phyloP scores from a whole-genome alignment of 2,329 filamentous ascomycete species.

The Penicillium sp. region DNA sequence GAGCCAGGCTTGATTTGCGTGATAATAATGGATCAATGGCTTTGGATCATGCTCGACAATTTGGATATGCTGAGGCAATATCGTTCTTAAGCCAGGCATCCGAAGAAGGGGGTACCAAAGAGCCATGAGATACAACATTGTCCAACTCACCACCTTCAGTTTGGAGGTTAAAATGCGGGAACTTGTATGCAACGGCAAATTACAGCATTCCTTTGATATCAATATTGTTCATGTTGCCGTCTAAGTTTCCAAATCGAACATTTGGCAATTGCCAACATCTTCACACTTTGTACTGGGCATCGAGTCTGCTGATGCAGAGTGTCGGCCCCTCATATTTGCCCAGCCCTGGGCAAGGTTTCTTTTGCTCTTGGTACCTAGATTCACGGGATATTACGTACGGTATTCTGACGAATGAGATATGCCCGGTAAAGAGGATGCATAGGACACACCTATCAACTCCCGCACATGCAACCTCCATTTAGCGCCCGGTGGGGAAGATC shows the following conservation, averaged over 20 bases:
- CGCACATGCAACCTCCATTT: neutral
- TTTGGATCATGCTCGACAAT: neutral
- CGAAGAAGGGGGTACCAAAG: neutral
- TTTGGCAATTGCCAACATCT: too few relatives aligned
- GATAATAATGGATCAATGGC: neutral
- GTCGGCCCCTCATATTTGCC: neutral
- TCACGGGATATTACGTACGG: too few relatives aligned
- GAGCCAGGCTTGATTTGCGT: neutral
- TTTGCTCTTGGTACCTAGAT: neutral
- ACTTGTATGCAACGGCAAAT: too few relatives aligned
- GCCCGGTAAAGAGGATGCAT: neutral
- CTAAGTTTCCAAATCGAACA: too few relatives aligned
- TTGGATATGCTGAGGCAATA: neutral
- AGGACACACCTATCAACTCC: neutral
- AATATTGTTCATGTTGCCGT: too few relatives aligned
- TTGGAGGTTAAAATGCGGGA: neutral
- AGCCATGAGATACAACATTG: too few relatives aligned
- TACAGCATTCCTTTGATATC: too few relatives aligned
- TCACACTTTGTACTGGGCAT: too few relatives aligned
- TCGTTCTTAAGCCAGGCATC: neutral
- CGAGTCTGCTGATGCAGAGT: neutral
- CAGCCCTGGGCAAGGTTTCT: neutral
- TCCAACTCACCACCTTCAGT: too few relatives aligned
- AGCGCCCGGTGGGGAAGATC: slow-evolving; percentile 2
- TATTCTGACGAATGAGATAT: neutral